Percentiles rank a stretch among this genome's conserved stretches.
Evolutionary conservation across 1,284 basidiomycete genomes (phyloP).

Genomic region (Ganoderma resinaceum): DNA sequence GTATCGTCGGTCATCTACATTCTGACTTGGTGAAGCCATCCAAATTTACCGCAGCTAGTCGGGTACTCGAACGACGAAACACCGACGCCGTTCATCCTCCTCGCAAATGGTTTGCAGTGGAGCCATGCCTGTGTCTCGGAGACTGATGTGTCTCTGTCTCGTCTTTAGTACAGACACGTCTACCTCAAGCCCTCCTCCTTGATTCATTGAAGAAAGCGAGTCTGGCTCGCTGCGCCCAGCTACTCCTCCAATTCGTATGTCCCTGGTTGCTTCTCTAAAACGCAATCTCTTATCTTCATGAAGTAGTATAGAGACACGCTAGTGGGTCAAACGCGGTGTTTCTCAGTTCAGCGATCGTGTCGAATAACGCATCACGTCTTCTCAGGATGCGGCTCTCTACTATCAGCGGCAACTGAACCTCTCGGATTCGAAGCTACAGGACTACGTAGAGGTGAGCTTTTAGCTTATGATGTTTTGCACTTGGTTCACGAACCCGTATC

Average conservation of each 20-base stretch:
- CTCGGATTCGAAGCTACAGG: constrained; percentile 51
- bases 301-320: constrained; percentile 53
- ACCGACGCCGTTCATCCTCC: constrained; percentile 56
- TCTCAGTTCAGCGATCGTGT: neutral
- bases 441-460: constrained; percentile 54
- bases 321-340: constrained; percentile 35
- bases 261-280: neutral
- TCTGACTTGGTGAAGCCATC: constrained; percentile 46
- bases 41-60: constrained; percentile 59
- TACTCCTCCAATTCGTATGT: constrained; percentile 46
- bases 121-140: neutral
- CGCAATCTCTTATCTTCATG: neutral
- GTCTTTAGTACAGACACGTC: constrained; percentile 47
- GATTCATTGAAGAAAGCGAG: constrained; percentile 40
- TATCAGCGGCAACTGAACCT: constrained; percentile 53
- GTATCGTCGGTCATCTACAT: neutral
- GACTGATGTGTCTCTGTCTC: neutral
- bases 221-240: constrained; percentile 44
- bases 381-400: constrained; percentile 55
- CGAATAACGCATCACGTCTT: neutral
- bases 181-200: constrained; percentile 39
- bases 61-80: constrained; percentile 57
- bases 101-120: constrained; percentile 50
- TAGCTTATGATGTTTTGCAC: neutral
- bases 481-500: neutral